A percentile compares a stretch with the other conserved stretches of the same genome.
phyloP scores from a whole-genome alignment of 805 yeast genomes.

The Candida lessepsii region DNA sequence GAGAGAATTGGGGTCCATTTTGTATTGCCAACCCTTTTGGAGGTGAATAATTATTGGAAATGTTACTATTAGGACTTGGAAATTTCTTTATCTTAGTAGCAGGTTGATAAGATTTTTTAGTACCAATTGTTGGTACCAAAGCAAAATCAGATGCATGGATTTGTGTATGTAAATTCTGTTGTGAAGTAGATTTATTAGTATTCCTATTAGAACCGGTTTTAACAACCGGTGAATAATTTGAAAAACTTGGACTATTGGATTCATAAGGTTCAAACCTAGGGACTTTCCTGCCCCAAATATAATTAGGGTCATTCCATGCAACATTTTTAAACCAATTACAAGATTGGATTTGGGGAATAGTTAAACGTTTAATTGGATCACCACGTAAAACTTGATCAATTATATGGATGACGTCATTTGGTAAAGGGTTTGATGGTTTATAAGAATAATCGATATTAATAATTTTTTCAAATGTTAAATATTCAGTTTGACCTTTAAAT shows the following conservation, averaged over 20 bases:
- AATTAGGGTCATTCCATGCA: conserved; percentile 40
- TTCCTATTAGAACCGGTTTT: conserved; percentile 38
- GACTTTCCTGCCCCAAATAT: conserved; percentile 37
- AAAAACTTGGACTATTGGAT: conserved; percentile 3
- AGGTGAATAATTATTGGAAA: conserved; percentile 11
- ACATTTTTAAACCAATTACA: conserved; percentile 38
- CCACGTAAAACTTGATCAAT: conserved; percentile 33
- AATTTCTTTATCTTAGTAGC: conserved; percentile 32
- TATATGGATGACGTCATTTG: conserved; percentile 26
- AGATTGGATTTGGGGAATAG: conserved; percentile 33
- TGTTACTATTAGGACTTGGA: conserved; percentile 10
- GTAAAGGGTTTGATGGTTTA: conserved; percentile 25
- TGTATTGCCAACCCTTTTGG: conserved; percentile 11
- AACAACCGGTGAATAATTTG: conserved; percentile 22
- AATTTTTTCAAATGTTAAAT: conserved; percentile 84
- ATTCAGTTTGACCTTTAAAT: conserved; percentile 82
- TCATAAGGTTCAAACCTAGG: conserved; percentile 31
- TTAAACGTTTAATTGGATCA: conserved; percentile 31
- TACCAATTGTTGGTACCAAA: conserved; percentile 30
- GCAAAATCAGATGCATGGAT: conserved; percentile 33
- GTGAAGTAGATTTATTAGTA: conserved; percentile 35
- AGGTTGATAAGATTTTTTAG: conserved; percentile 32
- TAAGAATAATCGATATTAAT: conserved; percentile 69
- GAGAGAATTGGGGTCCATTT: conserved; percentile 4
- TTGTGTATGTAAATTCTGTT: conserved; percentile 40